Evolutionary conservation across 108 stramenopile genomes (phyloP).

Genomic region (Nannochloropsis oceanica): DNA sequence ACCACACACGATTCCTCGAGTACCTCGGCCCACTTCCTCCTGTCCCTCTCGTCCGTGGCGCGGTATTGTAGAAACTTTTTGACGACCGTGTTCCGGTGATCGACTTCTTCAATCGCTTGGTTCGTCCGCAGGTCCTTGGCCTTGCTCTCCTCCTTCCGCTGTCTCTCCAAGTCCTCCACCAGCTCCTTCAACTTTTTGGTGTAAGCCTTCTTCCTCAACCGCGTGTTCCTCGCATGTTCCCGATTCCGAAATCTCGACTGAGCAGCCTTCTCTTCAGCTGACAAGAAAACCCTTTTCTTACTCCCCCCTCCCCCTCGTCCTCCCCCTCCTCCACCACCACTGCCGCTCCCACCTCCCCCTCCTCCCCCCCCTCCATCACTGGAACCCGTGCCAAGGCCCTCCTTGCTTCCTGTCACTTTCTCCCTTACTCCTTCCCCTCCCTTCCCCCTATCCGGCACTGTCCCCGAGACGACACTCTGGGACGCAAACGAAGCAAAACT

Average conservation of each 20-base stretch:
- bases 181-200: constrained; percentile 74
- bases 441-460: background rate
- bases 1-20: constrained; percentile 16
- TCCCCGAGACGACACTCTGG: background rate
- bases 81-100: constrained; percentile 8
- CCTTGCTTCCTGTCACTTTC: background rate
- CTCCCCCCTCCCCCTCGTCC: background rate
- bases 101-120: background rate
- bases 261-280: background rate
- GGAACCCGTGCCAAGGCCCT: background rate
- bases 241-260: constrained; percentile 51
- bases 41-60: background rate
- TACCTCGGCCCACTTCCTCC: background rate
- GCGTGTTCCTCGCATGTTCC: constrained; percentile 88
- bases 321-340: background rate
- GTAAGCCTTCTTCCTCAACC: constrained; percentile 87
- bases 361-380: background rate
- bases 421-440: background rate
- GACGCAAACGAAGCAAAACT: background rate
- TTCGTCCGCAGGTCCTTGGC: background rate
- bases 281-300: background rate
- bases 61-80: background rate
- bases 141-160: constrained; percentile 17
- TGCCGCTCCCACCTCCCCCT: background rate
- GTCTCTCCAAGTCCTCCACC: constrained; percentile 75